These are phyloP conservation scores for Achaetomiella virescens DNA, from an alignment of 495 filamentous ascomycete genomes.

Conservation along the genomic window DNA sequence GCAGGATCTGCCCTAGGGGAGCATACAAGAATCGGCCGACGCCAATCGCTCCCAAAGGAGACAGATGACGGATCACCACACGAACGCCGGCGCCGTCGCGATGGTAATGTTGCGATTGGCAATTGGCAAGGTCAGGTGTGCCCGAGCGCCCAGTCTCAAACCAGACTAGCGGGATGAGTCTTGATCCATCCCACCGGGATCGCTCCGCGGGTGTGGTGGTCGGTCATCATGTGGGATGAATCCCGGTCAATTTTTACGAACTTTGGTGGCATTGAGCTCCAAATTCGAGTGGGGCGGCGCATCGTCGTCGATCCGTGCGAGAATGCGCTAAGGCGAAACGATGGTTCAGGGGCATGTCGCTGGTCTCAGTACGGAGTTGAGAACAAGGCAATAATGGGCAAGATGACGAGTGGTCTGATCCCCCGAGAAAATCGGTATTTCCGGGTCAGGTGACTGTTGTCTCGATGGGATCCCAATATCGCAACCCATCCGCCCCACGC, in stretches of 20 bases:
- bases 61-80: background rate
- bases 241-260: background rate
- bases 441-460: background rate
- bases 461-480: too few species aligned
- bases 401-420: background rate
- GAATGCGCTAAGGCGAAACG: background rate
- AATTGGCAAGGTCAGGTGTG: background rate
- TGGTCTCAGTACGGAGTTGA: too few species aligned
- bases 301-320: background rate
- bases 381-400: background rate
- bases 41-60: background rate
- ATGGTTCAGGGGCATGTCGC: too few species aligned
- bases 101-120: too few species aligned
- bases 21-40: background rate
- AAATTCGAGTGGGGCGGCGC: background rate
- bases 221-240: background rate
- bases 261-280: too few species aligned
- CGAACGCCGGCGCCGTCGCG: too few species aligned
- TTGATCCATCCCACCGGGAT: conserved; percentile 10
- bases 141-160: background rate
- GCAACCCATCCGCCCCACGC: too few species aligned
- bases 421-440: background rate
- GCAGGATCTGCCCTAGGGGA: background rate
- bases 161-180: background rate
- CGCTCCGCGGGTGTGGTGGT: conserved; percentile 2